Conservation (phyloP, 768 basidiomycete species). For the Agaricus sinodeliciosus region DNA sequence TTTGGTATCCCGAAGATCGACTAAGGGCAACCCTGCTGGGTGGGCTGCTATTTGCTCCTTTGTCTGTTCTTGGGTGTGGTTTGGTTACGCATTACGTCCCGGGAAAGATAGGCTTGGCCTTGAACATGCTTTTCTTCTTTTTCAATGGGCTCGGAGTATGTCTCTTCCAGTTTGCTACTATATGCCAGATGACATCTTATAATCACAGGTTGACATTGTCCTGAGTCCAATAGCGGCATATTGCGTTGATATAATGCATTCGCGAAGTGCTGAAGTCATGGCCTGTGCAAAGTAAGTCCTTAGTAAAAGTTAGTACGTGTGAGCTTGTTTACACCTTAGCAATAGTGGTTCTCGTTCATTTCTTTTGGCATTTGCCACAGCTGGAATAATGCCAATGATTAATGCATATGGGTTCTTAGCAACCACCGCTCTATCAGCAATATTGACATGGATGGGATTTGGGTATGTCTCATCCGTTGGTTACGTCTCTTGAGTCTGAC, state of each 20-base stretch:
- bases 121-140: constrained; percentile 50
- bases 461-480: constrained; percentile 30
- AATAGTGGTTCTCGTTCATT: constrained; percentile 42
- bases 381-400: constrained; percentile 47
- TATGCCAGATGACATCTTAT: neutral
- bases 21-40: constrained; percentile 45
- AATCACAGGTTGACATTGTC: constrained; percentile 46
- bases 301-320: neutral
- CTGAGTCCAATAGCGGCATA: constrained; percentile 52
- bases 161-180: constrained; percentile 4
- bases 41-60: constrained; percentile 40
- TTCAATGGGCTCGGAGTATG: constrained; percentile 57
- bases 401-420: constrained; percentile 41
- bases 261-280: constrained; percentile 56
- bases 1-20: constrained; percentile 66
- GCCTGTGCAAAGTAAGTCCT: constrained; percentile 44
- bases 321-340: neutral
- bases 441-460: constrained; percentile 43
- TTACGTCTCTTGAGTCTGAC: neutral
- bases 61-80: constrained; percentile 44
- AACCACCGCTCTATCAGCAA: constrained; percentile 40
- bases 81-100: constrained; percentile 42
- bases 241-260: constrained; percentile 52
- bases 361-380: constrained; percentile 34
- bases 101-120: constrained; percentile 39